Percentiles rank a stretch among this genome's conserved stretches.
Evolutionary conservation across 2,329 filamentous ascomycete genomes (phyloP).

Genomic region (Hypoxylon rubiginosum): DNA sequence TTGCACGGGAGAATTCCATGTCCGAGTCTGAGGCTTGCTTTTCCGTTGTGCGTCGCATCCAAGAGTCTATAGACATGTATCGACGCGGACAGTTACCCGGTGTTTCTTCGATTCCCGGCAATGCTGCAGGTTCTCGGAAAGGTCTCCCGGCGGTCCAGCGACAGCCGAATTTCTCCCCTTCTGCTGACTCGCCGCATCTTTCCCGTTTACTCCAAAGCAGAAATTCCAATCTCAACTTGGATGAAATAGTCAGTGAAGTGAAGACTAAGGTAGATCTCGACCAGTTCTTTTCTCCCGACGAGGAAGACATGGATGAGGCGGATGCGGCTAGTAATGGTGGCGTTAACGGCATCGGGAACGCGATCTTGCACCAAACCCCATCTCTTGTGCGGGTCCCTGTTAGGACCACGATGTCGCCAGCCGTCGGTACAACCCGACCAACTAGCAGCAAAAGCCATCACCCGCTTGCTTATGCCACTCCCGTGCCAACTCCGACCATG

Average conservation of each 20-base stretch:
- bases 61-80: slow-evolving; percentile 66
- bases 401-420: slow-evolving; percentile 67
- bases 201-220: slow-evolving; percentile 73
- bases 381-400: slow-evolving; percentile 68
- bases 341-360: slow-evolving; percentile 57
- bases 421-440: slow-evolving; percentile 61
- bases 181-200: slow-evolving; percentile 74
- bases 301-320: slow-evolving; percentile 67
- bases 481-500: slow-evolving; percentile 53
- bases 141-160: slow-evolving; percentile 43
- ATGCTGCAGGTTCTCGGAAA: slow-evolving; percentile 41
- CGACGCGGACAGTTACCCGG: slow-evolving; percentile 65
- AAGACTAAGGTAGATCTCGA: slow-evolving; percentile 67
- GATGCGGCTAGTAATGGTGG: slow-evolving; percentile 58
- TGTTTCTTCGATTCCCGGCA: slow-evolving; percentile 60
- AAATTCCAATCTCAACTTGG: slow-evolving; percentile 72
- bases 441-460: slow-evolving; percentile 69
- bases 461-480: slow-evolving; percentile 57
- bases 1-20: slow-evolving; percentile 69
- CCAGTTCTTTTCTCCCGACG: slow-evolving; percentile 62
- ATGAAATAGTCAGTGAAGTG: slow-evolving; percentile 70
- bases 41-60: slow-evolving; percentile 64
- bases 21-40: slow-evolving; percentile 66
- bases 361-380: slow-evolving; percentile 56
- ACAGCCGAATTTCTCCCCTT: slow-evolving; percentile 63